Evolutionary conservation across 306 rosid genomes (phyloP).

Genomic region (Castanea crenata): DNA sequence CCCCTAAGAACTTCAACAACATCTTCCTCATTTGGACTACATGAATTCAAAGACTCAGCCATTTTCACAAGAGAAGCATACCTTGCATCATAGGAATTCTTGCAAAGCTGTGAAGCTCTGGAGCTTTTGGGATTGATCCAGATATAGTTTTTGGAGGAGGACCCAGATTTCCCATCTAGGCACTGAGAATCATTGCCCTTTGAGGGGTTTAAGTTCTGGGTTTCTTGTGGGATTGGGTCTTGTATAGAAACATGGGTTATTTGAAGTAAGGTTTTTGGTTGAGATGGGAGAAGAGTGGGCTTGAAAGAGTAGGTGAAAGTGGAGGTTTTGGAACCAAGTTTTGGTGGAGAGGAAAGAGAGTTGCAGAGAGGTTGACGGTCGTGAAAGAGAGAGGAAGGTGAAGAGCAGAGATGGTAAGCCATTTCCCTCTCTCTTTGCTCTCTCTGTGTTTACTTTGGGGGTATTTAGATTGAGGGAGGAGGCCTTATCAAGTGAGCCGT

Average conservation of each 20-base stretch:
- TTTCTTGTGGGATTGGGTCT: constrained; percentile 36
- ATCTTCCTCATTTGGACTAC: constrained; percentile 38
- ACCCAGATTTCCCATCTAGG: constrained; percentile 38
- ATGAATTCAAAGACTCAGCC: constrained; percentile 58
- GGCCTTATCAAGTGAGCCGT: no score
- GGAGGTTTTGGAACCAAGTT: constrained; percentile 19
- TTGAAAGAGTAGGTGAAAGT: constrained; percentile 18
- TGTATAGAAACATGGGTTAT: constrained; percentile 57
- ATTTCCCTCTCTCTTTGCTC: constrained; percentile 25
- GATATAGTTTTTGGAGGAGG: constrained; percentile 45
- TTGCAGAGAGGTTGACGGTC: constrained; percentile 38
- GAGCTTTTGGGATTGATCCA: constrained; percentile 96
- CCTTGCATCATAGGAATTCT: constrained; percentile 59
- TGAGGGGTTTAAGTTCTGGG: constrained; percentile 18
- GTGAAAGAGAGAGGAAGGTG: constrained; percentile 56
- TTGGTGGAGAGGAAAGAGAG: constrained; percentile 26
- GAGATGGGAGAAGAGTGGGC: constrained; percentile 22
- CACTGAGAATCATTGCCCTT: constrained; percentile 10
- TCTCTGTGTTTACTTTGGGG: not conserved
- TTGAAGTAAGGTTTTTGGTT: constrained; percentile 42
- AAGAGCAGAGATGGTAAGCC: constrained; percentile 67
- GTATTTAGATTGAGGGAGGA: no score
- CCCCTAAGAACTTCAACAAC: constrained; percentile 39
- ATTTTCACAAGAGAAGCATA: constrained; percentile 44
- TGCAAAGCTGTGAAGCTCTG: constrained; percentile 65